Percentiles rank a stretch among this genome's conserved stretches.
These are phyloP conservation scores for Salix udensis DNA, from an alignment of 345 rosid species.

Conservation along the genomic window DNA sequence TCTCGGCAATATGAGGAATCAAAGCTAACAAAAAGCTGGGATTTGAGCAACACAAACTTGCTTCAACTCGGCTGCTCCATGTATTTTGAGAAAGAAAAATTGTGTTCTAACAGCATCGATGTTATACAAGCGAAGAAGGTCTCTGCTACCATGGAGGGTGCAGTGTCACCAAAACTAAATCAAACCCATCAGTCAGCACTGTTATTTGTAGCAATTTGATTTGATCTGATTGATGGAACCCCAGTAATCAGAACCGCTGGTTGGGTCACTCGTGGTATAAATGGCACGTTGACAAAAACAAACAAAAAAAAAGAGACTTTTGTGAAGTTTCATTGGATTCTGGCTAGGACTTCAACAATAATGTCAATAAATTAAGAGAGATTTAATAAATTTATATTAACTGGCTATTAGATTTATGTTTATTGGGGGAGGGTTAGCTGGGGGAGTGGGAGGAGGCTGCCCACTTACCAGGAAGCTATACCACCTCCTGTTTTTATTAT, in stretches of 20 bases:
- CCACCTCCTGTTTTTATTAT: constrained; percentile 9
- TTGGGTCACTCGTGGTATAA: not conserved
- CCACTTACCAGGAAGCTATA: constrained; percentile 11
- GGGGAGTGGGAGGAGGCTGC: not conserved
- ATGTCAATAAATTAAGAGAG: no score
- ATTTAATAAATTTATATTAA: no score
- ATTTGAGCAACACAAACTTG: constrained; percentile 15
- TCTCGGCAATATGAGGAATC: constrained; percentile 22
- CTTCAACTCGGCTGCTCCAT: constrained; percentile 9
- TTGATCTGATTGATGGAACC: not conserved
- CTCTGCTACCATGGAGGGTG: constrained; percentile 4
- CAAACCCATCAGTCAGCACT: constrained; percentile 32
- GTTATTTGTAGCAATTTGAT: not conserved
- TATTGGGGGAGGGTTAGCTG: not conserved
- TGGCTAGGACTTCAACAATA: not conserved
- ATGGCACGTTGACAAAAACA: not conserved
- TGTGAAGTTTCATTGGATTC: not conserved
- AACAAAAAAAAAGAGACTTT: not conserved
- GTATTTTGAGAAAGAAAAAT: not conserved
- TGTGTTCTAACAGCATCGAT: not conserved
- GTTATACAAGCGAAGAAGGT: constrained; percentile 12
- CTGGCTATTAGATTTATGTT: no score
- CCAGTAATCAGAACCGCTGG: constrained; percentile 23
- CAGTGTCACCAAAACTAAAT: constrained; percentile 8
- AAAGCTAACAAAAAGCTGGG: constrained; percentile 14